These are phyloP conservation scores for Kodamaea anthophila DNA, from an alignment of 1,139 yeast genomes.

Conservation along the genomic window DNA sequence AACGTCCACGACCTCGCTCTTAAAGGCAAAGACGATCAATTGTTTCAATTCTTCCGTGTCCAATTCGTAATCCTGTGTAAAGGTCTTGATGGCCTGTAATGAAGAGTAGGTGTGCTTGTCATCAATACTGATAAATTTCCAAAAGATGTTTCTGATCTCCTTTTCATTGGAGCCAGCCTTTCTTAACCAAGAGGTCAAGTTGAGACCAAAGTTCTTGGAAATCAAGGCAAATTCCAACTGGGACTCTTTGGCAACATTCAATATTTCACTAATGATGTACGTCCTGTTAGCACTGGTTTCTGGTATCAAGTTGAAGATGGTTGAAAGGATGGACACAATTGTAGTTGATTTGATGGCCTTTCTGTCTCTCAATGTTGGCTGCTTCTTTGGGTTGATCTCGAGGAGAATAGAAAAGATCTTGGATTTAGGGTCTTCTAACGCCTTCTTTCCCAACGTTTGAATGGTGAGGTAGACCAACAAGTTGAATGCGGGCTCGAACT, in stretches of 20 bases:
- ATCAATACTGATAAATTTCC: slow-evolving; percentile 38
- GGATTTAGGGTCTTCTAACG: slow-evolving; percentile 23
- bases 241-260: slow-evolving; percentile 27
- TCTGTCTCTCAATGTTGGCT: slow-evolving; percentile 43
- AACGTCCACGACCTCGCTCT: slow-evolving; percentile 38
- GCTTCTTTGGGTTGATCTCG: slow-evolving; percentile 31
- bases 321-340: slow-evolving; percentile 37
- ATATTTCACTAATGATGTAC: slow-evolving; percentile 27
- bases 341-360: slow-evolving; percentile 40
- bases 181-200: slow-evolving; percentile 34
- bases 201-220: slow-evolving; percentile 31
- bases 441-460: slow-evolving; percentile 24
- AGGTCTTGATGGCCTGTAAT: slow-evolving; percentile 32
- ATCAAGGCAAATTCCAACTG: slow-evolving; percentile 30
- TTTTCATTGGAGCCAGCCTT: slow-evolving; percentile 24
- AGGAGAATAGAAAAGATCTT: slow-evolving; percentile 27
- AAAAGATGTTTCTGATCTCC: slow-evolving; percentile 28
- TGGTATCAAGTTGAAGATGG: slow-evolving; percentile 41
- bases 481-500: slow-evolving; percentile 42
- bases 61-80: slow-evolving; percentile 24
- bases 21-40: slow-evolving; percentile 34
- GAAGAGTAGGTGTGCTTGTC: slow-evolving; percentile 21
- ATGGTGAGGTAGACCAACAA: slow-evolving; percentile 33
- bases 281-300: slow-evolving; percentile 29
- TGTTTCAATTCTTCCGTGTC: slow-evolving; percentile 24